Evolutionary conservation across 1,284 basidiomycete genomes (phyloP).

Genomic region (Stereum hirsutum): DNA sequence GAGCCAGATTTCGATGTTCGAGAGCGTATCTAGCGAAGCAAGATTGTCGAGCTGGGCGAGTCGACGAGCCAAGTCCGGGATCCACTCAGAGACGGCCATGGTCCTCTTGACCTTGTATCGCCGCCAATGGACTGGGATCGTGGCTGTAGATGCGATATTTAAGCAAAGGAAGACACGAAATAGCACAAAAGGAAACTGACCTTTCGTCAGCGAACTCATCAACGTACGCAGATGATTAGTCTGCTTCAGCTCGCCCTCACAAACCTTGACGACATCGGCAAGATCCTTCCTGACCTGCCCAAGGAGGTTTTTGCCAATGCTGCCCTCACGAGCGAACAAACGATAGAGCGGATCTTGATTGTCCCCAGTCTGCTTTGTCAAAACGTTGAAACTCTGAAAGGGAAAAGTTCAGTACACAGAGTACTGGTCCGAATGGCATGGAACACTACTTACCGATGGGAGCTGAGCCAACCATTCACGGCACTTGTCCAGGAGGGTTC

Average conservation of each 20-base stretch:
- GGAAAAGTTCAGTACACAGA: constrained; percentile 8
- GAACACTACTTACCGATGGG: constrained; percentile 54
- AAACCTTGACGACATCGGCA: constrained; percentile 73
- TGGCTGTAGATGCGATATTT: constrained; percentile 38
- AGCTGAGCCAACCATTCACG: constrained; percentile 75
- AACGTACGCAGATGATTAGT: constrained; percentile 87
- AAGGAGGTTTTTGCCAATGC: constrained; percentile 71
- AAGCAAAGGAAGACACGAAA: background rate
- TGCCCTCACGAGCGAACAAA: constrained; percentile 84
- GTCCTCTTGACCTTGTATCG: constrained; percentile 80
- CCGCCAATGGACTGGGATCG: constrained; percentile 82
- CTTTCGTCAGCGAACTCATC: constrained; percentile 84
- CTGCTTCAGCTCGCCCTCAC: constrained; percentile 83
- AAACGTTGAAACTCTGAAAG: constrained; percentile 48
- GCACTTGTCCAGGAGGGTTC: constrained; percentile 69
- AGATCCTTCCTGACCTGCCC: constrained; percentile 75
- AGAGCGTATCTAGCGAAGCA: constrained; percentile 55
- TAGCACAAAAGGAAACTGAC: constrained; percentile 29
- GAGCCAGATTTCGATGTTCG: constrained; percentile 78
- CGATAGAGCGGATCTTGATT: constrained; percentile 81
- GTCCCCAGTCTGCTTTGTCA: constrained; percentile 56
- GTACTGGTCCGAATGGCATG: constrained; percentile 2
- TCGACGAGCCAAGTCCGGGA: constrained; percentile 73
- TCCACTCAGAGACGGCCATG: constrained; percentile 78
- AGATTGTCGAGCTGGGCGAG: constrained; percentile 77